Evolutionary conservation across 2,329 filamentous ascomycete species (phyloP), one percentile per base, ranked within the genome.

Genomic region (Colletotrichum lupini): DNA sequence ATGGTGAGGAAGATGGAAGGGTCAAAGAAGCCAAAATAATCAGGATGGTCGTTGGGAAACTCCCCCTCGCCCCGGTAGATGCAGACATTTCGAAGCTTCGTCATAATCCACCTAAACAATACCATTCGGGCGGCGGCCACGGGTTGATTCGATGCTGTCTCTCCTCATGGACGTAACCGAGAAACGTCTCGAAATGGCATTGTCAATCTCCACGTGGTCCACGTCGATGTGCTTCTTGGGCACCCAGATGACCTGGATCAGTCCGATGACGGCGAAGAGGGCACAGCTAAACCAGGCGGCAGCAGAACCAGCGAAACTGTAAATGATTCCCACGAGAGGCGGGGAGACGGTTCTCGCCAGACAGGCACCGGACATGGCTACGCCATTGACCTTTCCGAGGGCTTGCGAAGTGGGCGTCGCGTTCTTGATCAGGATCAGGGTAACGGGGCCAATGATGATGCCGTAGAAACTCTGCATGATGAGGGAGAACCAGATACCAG

Each of bases 341-440:
- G 92, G 92, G 1, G 92, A 91, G 52, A 94, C 79, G 0, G 91
- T 94, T n/a, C 92, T 87, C 72, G 91, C 92, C 5, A 91, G 89
- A 24, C 92, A 93, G n/a, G 92, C 92, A 1, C 90, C 92, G 3
- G 90, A 92, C 73, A 93, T 93, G 60, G 92, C 92, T 9, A 94
- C 83, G 0, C 92, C 92, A 75, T 94, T 94, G 80, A 94, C 92
- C 76, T 89, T 91, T 1, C 92, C 92, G 19, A 94, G 85, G 5
- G 90, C 87, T 1, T 86, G 87, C 4, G 89, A 85, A 5, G 89
- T 87, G 0, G 92, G 91, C 4, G 91, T 90, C 1, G 92, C 91
- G 82, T 94, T 91, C 80, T 94, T 94, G 78, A 94, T 87, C 67
- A 94, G 85, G 73, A 94, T 94, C 30, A 94, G 85, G 1, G 92